These are phyloP conservation scores for Flaveria brownii DNA, from an alignment of 129 eudicot genomes.

Conservation along the genomic window DNA sequence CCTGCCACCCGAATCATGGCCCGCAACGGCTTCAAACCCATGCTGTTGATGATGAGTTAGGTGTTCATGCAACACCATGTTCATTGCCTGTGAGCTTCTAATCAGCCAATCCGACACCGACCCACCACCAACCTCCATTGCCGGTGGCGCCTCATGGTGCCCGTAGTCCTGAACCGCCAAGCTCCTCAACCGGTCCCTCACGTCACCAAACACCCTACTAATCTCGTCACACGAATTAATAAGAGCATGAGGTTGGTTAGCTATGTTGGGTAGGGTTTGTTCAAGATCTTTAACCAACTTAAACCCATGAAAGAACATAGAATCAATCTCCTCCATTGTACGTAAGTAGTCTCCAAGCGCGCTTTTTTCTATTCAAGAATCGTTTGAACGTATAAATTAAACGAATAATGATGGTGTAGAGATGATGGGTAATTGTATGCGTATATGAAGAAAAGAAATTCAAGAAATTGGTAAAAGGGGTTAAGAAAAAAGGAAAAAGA, in stretches of 20 bases:
- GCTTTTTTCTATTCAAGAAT: neutral
- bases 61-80: slow-evolving; percentile 37
- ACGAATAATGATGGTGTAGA: slow-evolving; percentile 7
- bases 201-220: slow-evolving; percentile 42
- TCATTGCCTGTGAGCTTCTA: slow-evolving; percentile 36
- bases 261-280: slow-evolving; percentile 46
- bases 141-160: slow-evolving; percentile 21
- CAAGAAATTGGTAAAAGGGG: slow-evolving; percentile 46
- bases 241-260: slow-evolving; percentile 52
- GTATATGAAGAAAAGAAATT: slow-evolving; percentile 25
- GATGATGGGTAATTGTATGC: neutral
- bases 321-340: slow-evolving; percentile 54
- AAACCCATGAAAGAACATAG: slow-evolving; percentile 51
- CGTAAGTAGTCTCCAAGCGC: neutral
- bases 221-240: slow-evolving; percentile 57
- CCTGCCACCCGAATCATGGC: slow-evolving; percentile 38
- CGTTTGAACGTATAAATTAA: neutral
- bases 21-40: slow-evolving; percentile 26
- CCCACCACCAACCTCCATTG: slow-evolving; percentile 36
- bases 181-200: slow-evolving; percentile 46
- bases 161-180: slow-evolving; percentile 33
- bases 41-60: slow-evolving; percentile 28
- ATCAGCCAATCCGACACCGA: slow-evolving; percentile 49
- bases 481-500: slow-evolving; percentile 31
- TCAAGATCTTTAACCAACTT: slow-evolving; percentile 63